Evolutionary conservation across 2,329 filamentous ascomycete genomes (phyloP).

Genomic region (Raffaelea arxii): DNA sequence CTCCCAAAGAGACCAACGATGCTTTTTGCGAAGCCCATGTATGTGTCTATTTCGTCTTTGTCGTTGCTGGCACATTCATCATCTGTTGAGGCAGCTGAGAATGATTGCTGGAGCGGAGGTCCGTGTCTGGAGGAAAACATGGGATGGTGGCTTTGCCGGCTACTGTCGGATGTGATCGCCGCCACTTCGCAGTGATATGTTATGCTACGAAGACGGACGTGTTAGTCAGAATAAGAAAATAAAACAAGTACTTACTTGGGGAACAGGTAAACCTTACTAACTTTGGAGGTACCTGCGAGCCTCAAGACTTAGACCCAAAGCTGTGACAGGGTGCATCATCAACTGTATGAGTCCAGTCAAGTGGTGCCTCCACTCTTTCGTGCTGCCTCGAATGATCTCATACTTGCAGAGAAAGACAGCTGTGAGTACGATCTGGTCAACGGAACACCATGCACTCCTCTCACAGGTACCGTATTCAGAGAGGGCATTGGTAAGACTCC

Average conservation of each 20-base stretch:
- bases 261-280: background rate
- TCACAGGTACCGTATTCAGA: background rate
- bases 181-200: slow-evolving; percentile 1
- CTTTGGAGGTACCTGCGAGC: background rate
- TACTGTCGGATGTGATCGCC: background rate
- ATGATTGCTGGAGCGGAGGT: no score
- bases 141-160: background rate
- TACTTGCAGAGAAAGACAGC: slow-evolving; percentile 1
- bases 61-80: no score
- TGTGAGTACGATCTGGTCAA: background rate
- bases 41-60: background rate
- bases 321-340: background rate
- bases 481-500: background rate
- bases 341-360: background rate
- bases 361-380: background rate
- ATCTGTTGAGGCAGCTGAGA: no score
- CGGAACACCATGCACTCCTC: background rate
- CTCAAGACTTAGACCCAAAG: background rate
- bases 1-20: background rate
- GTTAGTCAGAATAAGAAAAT: background rate
- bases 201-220: background rate
- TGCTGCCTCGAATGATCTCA: slow-evolving; percentile 2
- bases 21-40: slow-evolving; percentile 1
- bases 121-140: no score
- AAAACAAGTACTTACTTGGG: background rate